Base-by-base conservation (phyloP, 306 rosid genomes). In the Cicer arietinum region DNA sequence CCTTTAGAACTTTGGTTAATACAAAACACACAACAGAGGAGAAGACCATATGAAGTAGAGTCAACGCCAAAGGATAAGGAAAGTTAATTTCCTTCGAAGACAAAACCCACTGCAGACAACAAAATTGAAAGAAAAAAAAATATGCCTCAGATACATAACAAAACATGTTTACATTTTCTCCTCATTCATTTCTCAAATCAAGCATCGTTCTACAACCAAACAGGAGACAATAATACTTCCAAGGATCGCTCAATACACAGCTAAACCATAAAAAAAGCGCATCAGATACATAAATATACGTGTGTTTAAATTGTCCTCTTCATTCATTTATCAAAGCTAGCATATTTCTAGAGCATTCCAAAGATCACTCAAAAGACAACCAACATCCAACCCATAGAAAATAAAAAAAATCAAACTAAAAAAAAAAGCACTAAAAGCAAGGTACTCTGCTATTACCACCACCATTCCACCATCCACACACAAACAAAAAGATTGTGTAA, bases 31-130 rank as follows among this genome's bases (percentile, higher is more conserved):
- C 78, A 82, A 89, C 90, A 16, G 99, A 92, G 56, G 99, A 94
- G 87, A 94, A 94, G 87, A 92, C 76, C 99, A 94, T 94, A 87
- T 94, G 99, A 79, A 94, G 95, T 45, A 94, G 92, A 72, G 99
- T 94, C 90, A 94, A 83, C 7, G 93, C 99, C 67, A 94, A 89
- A 78, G 99, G 99, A 84, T 92, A 94, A 16, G 99, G 99, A 59
- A 94, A 94, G 87, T 94, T 92, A 77, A 94, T 90, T 82, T 92
- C 97, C 87, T 94, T 94, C 8, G 99, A 94, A 1, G 99, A 94
- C 88, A 94, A 85, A 75, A 94, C 93, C 97, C 96, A 94, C 99
- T 94, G 95, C 88, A 89, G 41, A 56, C 45, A 65, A 77, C 78
- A 81, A 52, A 50, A 71, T 74, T 43, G 53, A 59, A 63, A 71